Base-by-base conservation (phyloP, 495 filamentous ascomycete species). In the Chaetomidium leptoderma region DNA sequence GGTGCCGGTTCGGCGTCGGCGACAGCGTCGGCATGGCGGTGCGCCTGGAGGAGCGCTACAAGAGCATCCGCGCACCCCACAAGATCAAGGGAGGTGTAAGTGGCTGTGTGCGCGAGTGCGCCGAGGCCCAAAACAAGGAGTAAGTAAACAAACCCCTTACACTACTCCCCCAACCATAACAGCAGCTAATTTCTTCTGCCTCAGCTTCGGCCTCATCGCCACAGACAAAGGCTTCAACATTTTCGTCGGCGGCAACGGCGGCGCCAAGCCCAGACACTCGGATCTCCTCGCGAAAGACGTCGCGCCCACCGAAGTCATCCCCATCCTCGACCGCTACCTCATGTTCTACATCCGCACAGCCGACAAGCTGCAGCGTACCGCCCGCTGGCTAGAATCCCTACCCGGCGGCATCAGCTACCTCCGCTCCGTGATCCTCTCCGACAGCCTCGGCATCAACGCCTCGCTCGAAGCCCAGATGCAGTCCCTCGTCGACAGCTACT, bases 21-120 rank as follows among this genome's bases (percentile, higher is more conserved):
- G 92, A 97, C 74, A 93, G 88, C 73, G 92, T 97, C n/a, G 92
- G 92, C 24, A 92, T 97, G 88, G 92, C 92, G 1, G 86, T 97
- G 23, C 81, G 91, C 2, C 74, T 97, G 0, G 92, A 97, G 69
- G 88, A 96, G 73, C 83, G 92, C 45, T 97, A 97, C 73, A 97
- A 97, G 80, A 90, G 87, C 67, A 86, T 97, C 62, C 85, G 92
- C 2, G 78, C 80, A 19, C 92, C 92, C 11, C 92, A 97, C 65
- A 97, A 97, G 77, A 83, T 97, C 71, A 97, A 97, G 72, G 90
- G 87, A 7, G 92, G 88, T 49, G 91, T 97, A 4, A 90, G 86
- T 53, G 92, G 92, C 27, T 97, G 92, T 65, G 90, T 96, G 24
- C 77, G 92, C 56, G 92, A 97, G 69, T 97, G 92, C 61, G 92